Percentiles rank a stretch among this genome's conserved stretches.
phyloP scores from a whole-genome alignment of 495 filamentous ascomycete species.

The Schizothecium vesticola region DNA sequence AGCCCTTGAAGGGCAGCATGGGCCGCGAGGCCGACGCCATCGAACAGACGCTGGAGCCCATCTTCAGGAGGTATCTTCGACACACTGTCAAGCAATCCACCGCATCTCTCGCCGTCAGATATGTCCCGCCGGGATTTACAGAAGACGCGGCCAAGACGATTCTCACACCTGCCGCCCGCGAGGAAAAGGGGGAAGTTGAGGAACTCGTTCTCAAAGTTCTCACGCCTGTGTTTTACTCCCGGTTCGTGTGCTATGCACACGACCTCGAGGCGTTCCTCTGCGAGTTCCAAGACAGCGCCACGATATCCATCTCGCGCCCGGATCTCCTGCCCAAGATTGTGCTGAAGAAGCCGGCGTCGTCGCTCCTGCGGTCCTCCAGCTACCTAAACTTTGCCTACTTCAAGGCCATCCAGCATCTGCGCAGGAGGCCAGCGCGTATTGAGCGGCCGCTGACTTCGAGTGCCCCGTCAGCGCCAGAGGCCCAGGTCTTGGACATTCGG shows the following conservation, averaged over 20 bases:
- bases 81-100: conserved; percentile 39
- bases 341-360: conserved; percentile 27
- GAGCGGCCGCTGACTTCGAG: conserved; percentile 31
- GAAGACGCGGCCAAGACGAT: conserved; percentile 30
- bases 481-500: conserved; percentile 27
- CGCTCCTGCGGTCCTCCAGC: conserved; percentile 21
- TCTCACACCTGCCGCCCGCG: conserved; percentile 24
- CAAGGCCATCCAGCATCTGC: conserved; percentile 34
- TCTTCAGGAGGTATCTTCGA: conserved; percentile 49
- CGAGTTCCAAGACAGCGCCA: conserved; percentile 47
- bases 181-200: conserved; percentile 10
- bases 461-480: background rate
- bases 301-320: conserved; percentile 45
- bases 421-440: conserved; percentile 30
- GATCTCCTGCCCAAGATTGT: conserved; percentile 40
- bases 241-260: conserved; percentile 49
- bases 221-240: conserved; percentile 56
- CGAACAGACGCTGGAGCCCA: conserved; percentile 44
- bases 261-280: conserved; percentile 46
- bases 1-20: conserved; percentile 49
- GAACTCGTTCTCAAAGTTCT: conserved; percentile 47
- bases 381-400: conserved; percentile 32
- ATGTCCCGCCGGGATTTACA: conserved; percentile 44
- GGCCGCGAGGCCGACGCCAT: conserved; percentile 38
- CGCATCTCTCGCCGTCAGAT: conserved; percentile 41